A percentile compares a stretch with the other conserved stretches of the same genome.
Evolutionary conservation across 768 basidiomycete species (phyloP).

Genomic region (Kwoniella shandongensis): DNA sequence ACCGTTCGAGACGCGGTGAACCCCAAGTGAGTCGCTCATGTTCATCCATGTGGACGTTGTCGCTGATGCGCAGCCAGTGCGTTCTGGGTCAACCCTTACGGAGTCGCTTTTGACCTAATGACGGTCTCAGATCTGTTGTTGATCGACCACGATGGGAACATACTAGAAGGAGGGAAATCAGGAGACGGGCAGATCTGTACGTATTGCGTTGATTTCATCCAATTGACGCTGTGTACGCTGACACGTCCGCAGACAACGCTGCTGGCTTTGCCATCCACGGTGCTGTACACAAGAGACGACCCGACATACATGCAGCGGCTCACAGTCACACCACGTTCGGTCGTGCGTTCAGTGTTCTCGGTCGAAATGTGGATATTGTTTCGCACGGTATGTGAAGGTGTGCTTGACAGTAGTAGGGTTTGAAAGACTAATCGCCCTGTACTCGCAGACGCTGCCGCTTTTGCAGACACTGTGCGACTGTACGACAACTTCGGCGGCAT

Average conservation of each 20-base stretch:
- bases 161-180: constrained; percentile 51
- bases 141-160: constrained; percentile 55
- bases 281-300: constrained; percentile 56
- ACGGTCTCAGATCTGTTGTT: constrained; percentile 57
- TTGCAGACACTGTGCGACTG: constrained; percentile 32
- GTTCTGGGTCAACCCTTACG: constrained; percentile 43
- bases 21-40: too few species aligned
- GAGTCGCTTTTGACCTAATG: constrained; percentile 58
- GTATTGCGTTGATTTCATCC: not conserved
- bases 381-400: not conserved
- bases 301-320: constrained; percentile 58
- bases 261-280: constrained; percentile 56
- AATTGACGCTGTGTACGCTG: too few species aligned
- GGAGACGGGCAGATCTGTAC: constrained; percentile 21
- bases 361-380: constrained; percentile 29
- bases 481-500: constrained; percentile 59
- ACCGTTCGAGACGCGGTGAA: constrained; percentile 26
- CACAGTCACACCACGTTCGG: constrained; percentile 60
- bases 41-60: not conserved
- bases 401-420: not conserved
- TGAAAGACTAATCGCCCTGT: not conserved
- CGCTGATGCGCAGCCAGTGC: constrained; percentile 3
- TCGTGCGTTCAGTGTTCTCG: constrained; percentile 58
- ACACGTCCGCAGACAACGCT: constrained; percentile 42
- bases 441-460: constrained; percentile 17